Evolutionary conservation across 192 early-diverging fungal species (phyloP), one percentile per base, ranked within the genome.

Genomic region (Lunasporangiospora selenospora): DNA sequence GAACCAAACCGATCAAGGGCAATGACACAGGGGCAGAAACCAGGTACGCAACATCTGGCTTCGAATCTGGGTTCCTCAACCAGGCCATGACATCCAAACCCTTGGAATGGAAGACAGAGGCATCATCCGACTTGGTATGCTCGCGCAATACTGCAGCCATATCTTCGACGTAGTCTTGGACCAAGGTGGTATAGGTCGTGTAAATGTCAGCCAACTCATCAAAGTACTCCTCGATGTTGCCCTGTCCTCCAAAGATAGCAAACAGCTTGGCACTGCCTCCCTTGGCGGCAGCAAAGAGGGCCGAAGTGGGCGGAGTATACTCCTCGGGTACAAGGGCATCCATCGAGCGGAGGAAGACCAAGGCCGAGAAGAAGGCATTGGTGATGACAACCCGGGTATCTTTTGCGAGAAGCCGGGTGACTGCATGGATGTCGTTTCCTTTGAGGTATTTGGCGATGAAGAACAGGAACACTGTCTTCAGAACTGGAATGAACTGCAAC

Each of bases 211-310:
- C 88, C 26, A 95, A 82, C 79, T 98, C 95, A 70, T 91, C 87
- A 85, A 98, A 94, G 85, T 95, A 98, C 59, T 93, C 94, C 57
- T 94, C 90, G 34, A 93, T 91, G 69, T 93, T 95, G 59, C 95
- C 95, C 80, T 98, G 95, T 41, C 95, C 95, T 58, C 95, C 95
- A 88, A 98, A 98, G 59, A 98, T 86, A 34, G 94, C 92, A 65
- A 93, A 88, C 32, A 91, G 65, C 45, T 78, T 78, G 36, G 91
- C 88, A 10, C 66, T 77, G 24, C 88, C 87, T 19, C 77, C 53
- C 12, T 76, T 59, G 40, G 85, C 92, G 56, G 88, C 87, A 26
- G 81, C 73, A 50, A 93, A 83, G 42, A 95, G 79, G 18, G 94
- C 92, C 9, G 91, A 85, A 9, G 77, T 53, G 13, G 75, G 57